phyloP scores from a whole-genome alignment of 306 rosid species.

The Erythrophleum fordii region DNA sequence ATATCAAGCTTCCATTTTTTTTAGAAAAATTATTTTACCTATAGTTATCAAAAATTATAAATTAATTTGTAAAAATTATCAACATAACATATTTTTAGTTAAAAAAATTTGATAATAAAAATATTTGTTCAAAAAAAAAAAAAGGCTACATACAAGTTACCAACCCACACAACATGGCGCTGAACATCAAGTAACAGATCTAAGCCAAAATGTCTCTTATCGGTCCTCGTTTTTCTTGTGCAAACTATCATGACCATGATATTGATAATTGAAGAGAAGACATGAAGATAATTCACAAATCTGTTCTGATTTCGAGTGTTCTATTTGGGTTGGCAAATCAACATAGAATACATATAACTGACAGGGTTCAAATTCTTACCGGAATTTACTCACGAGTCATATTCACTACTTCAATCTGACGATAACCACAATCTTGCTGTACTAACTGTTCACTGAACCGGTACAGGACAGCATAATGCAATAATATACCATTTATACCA shows the following conservation, averaged over 20 bases:
- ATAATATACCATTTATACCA: background rate
- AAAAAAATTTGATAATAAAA: too few species aligned
- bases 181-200: background rate
- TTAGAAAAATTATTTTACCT: too few species aligned
- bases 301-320: background rate
- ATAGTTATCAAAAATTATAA: too few species aligned
- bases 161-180: background rate
- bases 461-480: conserved; percentile 5
- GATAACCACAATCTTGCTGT: background rate
- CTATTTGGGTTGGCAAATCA: background rate
- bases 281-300: background rate
- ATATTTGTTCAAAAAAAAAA: too few species aligned
- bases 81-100: too few species aligned
- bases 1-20: too few species aligned
- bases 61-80: too few species aligned
- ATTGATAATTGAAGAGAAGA: background rate
- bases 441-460: background rate
- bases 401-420: background rate
- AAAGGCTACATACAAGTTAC: background rate
- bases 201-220: background rate
- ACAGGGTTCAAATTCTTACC: background rate
- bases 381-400: background rate
- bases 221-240: background rate
- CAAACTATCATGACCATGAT: background rate
- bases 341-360: background rate